These are phyloP conservation scores for Vachellia collinsii DNA, from an alignment of 306 rosid genomes.

Conservation along the genomic window DNA sequence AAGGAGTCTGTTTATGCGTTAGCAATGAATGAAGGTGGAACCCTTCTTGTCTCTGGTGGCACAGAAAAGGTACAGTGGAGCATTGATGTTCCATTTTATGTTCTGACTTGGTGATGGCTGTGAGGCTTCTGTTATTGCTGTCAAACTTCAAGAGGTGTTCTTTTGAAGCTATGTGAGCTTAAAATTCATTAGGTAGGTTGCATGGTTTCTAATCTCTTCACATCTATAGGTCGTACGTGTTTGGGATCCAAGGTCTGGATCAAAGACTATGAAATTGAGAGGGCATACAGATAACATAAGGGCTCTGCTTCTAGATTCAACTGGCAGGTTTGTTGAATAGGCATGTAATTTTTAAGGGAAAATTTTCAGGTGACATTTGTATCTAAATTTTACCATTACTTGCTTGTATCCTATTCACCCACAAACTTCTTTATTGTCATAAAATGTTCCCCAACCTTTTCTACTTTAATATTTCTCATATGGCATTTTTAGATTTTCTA, in stretches of 20 bases:
- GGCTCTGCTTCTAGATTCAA: conserved; percentile 89
- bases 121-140: neutral
- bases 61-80: conserved; percentile 85
- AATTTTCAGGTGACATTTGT: conserved; percentile 32
- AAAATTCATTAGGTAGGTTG: conserved; percentile 8
- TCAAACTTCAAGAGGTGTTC: neutral
- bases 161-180: neutral
- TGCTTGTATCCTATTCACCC: conserved; percentile 9
- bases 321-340: conserved; percentile 77
- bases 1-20: conserved; percentile 99
- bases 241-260: conserved; percentile 97
- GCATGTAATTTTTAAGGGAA: conserved; percentile 27
- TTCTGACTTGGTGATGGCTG: neutral
- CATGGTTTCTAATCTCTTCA: conserved; percentile 32
- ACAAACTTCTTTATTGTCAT: neutral
- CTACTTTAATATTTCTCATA: conserved; percentile 18
- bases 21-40: conserved; percentile 89
- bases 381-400: conserved; percentile 1
- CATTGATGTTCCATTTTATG: conserved; percentile 27
- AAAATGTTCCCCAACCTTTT: neutral
- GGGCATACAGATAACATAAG: conserved; percentile 97
- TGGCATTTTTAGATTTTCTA: conserved; percentile 25
- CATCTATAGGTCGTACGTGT: conserved; percentile 85
- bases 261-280: conserved; percentile 89
- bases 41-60: conserved; percentile 96